Conservation (phyloP, 148 eudicot species). For the Vaccinium macrocarpon region DNA sequence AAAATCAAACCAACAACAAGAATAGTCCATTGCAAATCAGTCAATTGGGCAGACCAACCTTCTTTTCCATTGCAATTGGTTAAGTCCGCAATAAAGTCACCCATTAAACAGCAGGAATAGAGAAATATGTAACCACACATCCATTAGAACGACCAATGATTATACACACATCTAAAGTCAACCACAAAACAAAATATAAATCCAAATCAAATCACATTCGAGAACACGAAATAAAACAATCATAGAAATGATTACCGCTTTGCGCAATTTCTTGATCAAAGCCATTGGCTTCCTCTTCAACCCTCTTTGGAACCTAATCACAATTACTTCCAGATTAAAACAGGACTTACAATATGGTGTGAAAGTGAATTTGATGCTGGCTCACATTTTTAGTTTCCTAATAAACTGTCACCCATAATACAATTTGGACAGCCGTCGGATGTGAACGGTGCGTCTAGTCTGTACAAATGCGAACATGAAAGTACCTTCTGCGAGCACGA, state of each 20-base stretch:
- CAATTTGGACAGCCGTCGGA: too few species aligned
- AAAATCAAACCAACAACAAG: neutral
- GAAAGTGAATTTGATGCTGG: too few species aligned
- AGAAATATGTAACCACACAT: neutral
- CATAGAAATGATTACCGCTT: conserved; percentile 42
- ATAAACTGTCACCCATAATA: too few species aligned
- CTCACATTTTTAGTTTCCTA: too few species aligned
- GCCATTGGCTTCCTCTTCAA: conserved; percentile 79
- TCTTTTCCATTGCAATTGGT: neutral
- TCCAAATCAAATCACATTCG: neutral
- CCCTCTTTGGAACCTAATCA: conserved; percentile 57
- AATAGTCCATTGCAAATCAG: neutral
- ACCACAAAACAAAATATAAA: neutral
- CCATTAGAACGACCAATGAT: neutral
- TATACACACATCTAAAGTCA: neutral
- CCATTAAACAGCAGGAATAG: neutral
- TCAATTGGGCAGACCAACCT: neutral
- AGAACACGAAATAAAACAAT: too few species aligned
- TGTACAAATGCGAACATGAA: too few species aligned
- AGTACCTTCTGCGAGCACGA: conserved; percentile 58
- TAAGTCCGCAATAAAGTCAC: neutral
- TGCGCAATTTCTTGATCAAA: conserved; percentile 66
- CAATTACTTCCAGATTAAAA: neutral
- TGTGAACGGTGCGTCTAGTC: too few species aligned
- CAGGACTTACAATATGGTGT: too few species aligned